Evolutionary conservation across 176 grass and related monocot species (phyloP).

Genomic region (Triticum dicoccoides): DNA sequence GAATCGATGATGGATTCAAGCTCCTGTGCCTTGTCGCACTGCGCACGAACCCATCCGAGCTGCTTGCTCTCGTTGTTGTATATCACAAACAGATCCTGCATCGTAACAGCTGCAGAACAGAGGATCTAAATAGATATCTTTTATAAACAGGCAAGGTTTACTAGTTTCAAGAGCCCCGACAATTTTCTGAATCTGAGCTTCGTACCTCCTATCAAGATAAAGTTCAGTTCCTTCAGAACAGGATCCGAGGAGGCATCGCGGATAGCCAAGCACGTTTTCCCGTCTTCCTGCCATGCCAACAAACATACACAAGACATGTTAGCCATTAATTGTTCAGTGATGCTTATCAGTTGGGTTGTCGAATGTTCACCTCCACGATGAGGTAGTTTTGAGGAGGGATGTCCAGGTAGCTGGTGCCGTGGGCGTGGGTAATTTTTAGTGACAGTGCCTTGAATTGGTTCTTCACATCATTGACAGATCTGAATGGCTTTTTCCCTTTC

Average conservation of each 20-base stretch:
- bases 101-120: conserved; percentile 58
- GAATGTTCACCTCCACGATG: conserved; percentile 60
- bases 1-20: not conserved
- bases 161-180: no score
- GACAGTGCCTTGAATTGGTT: conserved; percentile 78
- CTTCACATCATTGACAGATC: conserved; percentile 66
- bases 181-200: no score
- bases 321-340: not conserved
- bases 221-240: conserved; percentile 32
- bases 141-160: not conserved
- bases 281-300: conserved; percentile 55
- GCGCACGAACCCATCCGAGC: conserved; percentile 66
- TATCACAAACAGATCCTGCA: conserved; percentile 90
- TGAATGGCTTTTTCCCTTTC: conserved; percentile 79
- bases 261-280: conserved; percentile 87
- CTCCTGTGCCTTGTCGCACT: conserved; percentile 29
- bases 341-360: not conserved
- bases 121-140: not conserved
- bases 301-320: conserved; percentile 13
- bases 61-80: conserved; percentile 83
- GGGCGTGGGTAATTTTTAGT: not conserved
- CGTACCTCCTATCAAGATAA: conserved; percentile 62
- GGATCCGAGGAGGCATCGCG: conserved; percentile 63
- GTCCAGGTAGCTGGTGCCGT: conserved; percentile 31
- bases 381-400: conserved; percentile 94